Percentiles rank a stretch among this genome's conserved stretches.
Conservation (phyloP, 108 stramenopile species). For the Discostella pseudostelligera region DNA sequence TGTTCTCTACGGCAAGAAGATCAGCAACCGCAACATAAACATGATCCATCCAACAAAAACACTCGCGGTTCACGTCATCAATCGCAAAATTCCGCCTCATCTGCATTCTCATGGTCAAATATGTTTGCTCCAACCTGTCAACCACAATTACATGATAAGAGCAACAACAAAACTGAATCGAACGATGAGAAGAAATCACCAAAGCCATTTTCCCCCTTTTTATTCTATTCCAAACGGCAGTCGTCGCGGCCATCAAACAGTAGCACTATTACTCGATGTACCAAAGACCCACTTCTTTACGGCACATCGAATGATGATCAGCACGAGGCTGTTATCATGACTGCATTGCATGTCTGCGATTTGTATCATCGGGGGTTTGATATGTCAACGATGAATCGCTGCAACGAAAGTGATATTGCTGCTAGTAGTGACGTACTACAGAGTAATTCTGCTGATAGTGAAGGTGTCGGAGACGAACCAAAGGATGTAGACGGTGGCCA, state of each 20-base stretch:
- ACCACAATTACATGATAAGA: not conserved
- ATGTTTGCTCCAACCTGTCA: not conserved
- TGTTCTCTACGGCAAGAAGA: not conserved
- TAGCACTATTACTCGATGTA: slow-evolving; percentile 3
- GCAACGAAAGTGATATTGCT: slow-evolving; percentile 7
- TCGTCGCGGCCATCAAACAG: not conserved
- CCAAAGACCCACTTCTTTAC: slow-evolving; percentile 15
- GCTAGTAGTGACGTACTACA: not conserved
- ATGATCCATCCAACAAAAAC: not conserved
- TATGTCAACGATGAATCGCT: slow-evolving; percentile 5
- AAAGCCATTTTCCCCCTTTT: not conserved
- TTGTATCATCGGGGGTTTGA: slow-evolving; percentile 22
- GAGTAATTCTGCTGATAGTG: not conserved
- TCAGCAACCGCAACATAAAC: not conserved
- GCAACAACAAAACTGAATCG: not conserved
- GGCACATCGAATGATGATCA: slow-evolving; percentile 21
- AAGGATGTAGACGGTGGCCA: not conserved
- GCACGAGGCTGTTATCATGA: slow-evolving; percentile 20
- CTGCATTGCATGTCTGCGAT: slow-evolving; percentile 15
- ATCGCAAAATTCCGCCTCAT: not conserved
- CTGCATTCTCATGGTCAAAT: not conserved
- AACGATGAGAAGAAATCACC: not conserved
- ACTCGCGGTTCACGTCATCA: not conserved
- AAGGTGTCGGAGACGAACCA: not conserved
- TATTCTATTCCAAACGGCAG: slow-evolving; percentile 10